A percentile compares a stretch with the other conserved stretches of the same genome.
phyloP scores from a whole-genome alignment of 2,329 filamentous ascomycete species.

The Sarocladiaceae sp. region DNA sequence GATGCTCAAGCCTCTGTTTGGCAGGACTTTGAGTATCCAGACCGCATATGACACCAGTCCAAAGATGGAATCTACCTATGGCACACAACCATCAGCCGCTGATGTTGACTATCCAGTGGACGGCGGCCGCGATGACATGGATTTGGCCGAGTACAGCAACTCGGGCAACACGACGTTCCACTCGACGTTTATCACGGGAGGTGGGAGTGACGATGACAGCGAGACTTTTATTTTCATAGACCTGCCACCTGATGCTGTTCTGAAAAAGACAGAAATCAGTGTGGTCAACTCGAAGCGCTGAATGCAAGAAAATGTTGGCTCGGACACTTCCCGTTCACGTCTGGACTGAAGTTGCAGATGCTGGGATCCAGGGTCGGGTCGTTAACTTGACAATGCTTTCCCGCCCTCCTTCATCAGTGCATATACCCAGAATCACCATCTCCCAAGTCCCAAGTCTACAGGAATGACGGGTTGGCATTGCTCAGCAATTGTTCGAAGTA shows the following conservation, averaged over 20 bases:
- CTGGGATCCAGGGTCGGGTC: too few relatives aligned
- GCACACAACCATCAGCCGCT: background rate
- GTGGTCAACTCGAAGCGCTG: background rate
- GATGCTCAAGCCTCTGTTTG: background rate
- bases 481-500: constrained; percentile 52
- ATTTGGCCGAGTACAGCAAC: background rate
- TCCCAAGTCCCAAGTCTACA: too few relatives aligned
- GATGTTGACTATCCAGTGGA: background rate
- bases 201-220: constrained; percentile 2
- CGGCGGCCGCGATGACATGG: background rate
- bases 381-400: too few relatives aligned
- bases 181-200: background rate
- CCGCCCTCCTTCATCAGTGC: too few relatives aligned
- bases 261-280: background rate
- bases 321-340: too few relatives aligned
- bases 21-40: background rate
- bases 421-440: too few relatives aligned
- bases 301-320: background rate
- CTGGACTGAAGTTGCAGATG: too few relatives aligned
- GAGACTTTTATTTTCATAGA: constrained; percentile 2
- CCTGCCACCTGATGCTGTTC: background rate
- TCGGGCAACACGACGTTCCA: background rate
- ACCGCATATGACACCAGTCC: background rate
- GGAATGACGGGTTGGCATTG: constrained; percentile 49
- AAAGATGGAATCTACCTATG: background rate